Evolutionary conservation across 257 asterid genomes (phyloP), one percentile per base, ranked within the genome.

Genomic region (Haberlea rhodopensis): DNA sequence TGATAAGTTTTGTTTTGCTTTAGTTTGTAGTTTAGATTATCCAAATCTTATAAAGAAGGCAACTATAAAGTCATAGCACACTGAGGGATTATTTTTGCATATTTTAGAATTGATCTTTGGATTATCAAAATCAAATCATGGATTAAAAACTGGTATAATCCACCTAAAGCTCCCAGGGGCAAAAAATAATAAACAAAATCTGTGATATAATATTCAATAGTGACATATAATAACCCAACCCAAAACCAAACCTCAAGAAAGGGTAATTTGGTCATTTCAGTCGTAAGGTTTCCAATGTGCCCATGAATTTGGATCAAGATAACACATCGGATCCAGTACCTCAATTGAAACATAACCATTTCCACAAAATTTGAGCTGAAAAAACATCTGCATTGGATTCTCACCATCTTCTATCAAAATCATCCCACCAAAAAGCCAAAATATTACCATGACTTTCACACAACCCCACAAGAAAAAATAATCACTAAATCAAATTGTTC

Each of bases 371-470:
- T 61, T 8, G 31, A 45, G 20, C 40, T 37, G 28, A 5, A 34
- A 24, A 16, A 34, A 5, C 8, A 18, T 46, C 54, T 24, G 10
- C 37, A 13, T 20, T 11, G 40, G 60, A 56, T 67, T 58, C 63
- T 49, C 31, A 62, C 40, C 43, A 61, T 3, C 22, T 20, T 21
- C 24, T 37, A 57, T 18, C 40, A 66, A 22, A 48, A 45, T 20
- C 26, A 19, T 60, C 40, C 25, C 37, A 26, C 69, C 37, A 60
- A 57, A 31, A 37, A 68, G 29, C 55, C 16, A 56, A 73, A 22
- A n/a, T 18, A n/a, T 11, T 72, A 56, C 65, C 22, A 43, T 15
- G 32, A 65, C 66, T 63, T 62, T 57, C 52, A n/a, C 56, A 73
- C 37, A 71, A 28, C 56, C 51, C 43, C 45, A 7, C 51, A 15